These are phyloP conservation scores for Trichosanthes cucumerina DNA, from an alignment of 306 rosid species.

Conservation along the genomic window DNA sequence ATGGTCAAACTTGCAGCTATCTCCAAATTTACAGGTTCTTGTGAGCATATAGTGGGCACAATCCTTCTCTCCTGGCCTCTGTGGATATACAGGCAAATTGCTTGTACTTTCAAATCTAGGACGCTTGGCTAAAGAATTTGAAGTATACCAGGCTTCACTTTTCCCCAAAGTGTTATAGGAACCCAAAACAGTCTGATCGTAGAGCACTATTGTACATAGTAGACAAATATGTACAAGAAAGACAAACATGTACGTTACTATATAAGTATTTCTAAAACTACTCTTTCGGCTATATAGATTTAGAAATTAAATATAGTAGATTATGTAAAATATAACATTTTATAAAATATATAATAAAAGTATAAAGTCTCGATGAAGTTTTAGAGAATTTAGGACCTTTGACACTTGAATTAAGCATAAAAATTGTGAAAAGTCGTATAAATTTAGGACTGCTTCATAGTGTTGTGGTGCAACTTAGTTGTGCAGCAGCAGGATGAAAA, in stretches of 20 bases:
- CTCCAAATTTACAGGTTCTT: constrained; percentile 99
- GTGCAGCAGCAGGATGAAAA: constrained; percentile 1
- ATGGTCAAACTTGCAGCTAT: constrained; percentile 98
- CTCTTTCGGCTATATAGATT: constrained; percentile 26
- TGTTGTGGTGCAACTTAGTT: neutral
- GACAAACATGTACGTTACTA: constrained; percentile 52
- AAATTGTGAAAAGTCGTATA: neutral
- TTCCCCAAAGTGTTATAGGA: constrained; percentile 68
- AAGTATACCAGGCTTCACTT: constrained; percentile 90
- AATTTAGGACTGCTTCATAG: neutral
- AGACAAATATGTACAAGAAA: constrained; percentile 53
- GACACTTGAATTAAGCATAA: neutral
- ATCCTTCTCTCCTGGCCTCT: constrained; percentile 99
- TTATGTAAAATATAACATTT: constrained; percentile 16
- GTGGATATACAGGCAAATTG: constrained; percentile 88
- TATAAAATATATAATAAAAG: neutral
- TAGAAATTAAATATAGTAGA: constrained; percentile 16
- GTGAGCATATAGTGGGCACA: constrained; percentile 98
- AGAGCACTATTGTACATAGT: constrained; percentile 75
- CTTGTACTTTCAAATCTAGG: constrained; percentile 80
- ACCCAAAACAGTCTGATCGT: constrained; percentile 82
- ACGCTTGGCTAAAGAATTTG: constrained; percentile 88
- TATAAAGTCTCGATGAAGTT: neutral
- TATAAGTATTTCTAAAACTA: constrained; percentile 49
- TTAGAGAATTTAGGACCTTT: neutral